Base-by-base conservation (phyloP, 2,329 filamentous ascomycete genomes). In the Zymoseptoria crescenta region DNA sequence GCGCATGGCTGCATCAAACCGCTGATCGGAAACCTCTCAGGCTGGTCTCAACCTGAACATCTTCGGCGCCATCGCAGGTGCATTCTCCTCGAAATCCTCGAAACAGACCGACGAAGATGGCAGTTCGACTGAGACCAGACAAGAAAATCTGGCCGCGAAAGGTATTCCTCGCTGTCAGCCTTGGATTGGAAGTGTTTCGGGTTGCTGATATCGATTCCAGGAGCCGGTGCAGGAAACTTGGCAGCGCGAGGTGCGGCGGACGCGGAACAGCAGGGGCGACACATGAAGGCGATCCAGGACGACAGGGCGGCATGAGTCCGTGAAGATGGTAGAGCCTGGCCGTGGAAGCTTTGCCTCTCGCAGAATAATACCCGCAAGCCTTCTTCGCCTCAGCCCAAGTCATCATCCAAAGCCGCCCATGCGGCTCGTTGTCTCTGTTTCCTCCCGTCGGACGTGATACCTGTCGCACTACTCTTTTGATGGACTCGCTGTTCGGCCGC, bases 11-110 rank as follows among this genome's bases (percentile, higher is more conserved):
- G 20, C 55, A 24, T 21, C 29, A 8, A 19, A 45, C 49, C 24
- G n/a, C 54, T 52, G 51, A 52, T 29, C 24, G n/a, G 10, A 30
- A 4, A 41, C 30, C n/a, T 20, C 24, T n/a, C 45, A 74, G 72
- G 71, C 70, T 29, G 72, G 72, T n/a, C 60, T 74, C 24, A 74
- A 74, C 53, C 64, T 74, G 19, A 73, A 74, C 64, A 61, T 74
- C 57, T 72, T 73, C 59, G 72, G 69, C 52, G 72, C 72, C 6
- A 49, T 74, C 45, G 62, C 68, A 27, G 72, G 72, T 45, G 67
- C 67, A 16, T 73, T 74, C 62, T 68, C 67, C 3, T 62, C 69
- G 58, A 73, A 71, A 62, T 68, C 65, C 13, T 69, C 65, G 55
- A 72, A 72, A 59, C 64, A 69, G 56, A 67, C 63, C 19, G 62